These are phyloP conservation scores for Solanum virginianum DNA, from an alignment of 257 asterid genomes.

Conservation along the genomic window DNA sequence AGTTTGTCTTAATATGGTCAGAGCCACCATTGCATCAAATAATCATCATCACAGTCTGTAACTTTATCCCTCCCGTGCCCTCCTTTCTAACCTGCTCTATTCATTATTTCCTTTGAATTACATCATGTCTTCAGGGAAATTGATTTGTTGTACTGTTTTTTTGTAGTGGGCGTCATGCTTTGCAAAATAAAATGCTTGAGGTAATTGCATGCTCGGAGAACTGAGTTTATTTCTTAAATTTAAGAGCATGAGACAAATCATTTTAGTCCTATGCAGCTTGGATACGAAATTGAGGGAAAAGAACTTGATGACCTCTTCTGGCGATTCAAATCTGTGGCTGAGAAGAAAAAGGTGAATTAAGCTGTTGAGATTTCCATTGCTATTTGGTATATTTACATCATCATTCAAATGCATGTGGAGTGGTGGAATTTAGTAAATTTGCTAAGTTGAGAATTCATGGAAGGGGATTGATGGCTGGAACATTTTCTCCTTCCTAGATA, in stretches of 20 bases:
- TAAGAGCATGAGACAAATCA: background rate
- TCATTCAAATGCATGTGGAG: background rate
- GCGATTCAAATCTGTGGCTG: constrained; percentile 90
- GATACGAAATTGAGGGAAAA: constrained; percentile 72
- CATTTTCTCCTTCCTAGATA: background rate
- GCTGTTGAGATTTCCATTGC: background rate
- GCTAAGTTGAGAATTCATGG: background rate
- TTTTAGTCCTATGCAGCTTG: constrained; percentile 49
- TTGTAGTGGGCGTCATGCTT: constrained; percentile 93
- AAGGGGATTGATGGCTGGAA: background rate
- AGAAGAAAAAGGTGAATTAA: constrained; percentile 70
- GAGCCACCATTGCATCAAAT: background rate
- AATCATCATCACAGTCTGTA: background rate
- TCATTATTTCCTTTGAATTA: background rate
- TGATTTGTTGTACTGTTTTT: constrained; percentile 10
- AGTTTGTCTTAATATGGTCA: background rate
- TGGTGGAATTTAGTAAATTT: background rate
- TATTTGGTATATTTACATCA: background rate
- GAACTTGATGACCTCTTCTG: constrained; percentile 82
- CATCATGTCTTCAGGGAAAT: background rate
- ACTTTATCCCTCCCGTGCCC: background rate
- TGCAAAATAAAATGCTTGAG: constrained; percentile 84
- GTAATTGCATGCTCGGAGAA: constrained; percentile 22
- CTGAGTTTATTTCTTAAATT: background rate
- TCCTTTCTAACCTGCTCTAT: background rate